Conservation (phyloP, 116 monocot species). For the Thalassia testudinum region DNA sequence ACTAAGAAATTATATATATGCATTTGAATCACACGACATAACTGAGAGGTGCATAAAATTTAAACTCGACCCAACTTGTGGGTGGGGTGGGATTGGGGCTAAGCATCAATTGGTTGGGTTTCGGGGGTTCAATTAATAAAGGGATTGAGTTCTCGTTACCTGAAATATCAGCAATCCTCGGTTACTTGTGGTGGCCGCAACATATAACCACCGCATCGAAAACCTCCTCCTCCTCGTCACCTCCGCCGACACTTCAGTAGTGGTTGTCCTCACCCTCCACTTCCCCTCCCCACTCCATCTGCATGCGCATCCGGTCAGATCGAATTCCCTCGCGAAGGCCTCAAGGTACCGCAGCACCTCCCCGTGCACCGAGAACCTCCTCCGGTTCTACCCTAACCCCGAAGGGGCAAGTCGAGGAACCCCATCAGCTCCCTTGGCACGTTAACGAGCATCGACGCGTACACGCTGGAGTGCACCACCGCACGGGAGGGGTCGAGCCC, state of each 20-base stretch:
- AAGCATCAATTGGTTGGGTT: too few relatives aligned
- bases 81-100: too few relatives aligned
- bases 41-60: too few relatives aligned
- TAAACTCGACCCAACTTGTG: too few relatives aligned
- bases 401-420: conserved; percentile 1
- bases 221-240: conserved; percentile 11
- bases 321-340: conserved; percentile 13
- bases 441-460: not conserved
- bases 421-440: not conserved
- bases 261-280: not conserved
- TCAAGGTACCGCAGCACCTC: conserved; percentile 19
- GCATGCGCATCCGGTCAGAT: not conserved
- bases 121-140: too few relatives aligned
- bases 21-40: too few relatives aligned
- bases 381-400: conserved; percentile 7
- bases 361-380: conserved; percentile 23
- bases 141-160: too few relatives aligned
- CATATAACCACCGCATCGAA: conserved; percentile 32
- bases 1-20: too few relatives aligned
- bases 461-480: not conserved
- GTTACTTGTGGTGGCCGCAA: conserved; percentile 16
- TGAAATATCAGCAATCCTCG: conserved; percentile 12
- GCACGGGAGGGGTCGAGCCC: not conserved
- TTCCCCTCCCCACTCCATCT: conserved; percentile 14
- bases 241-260: not conserved